Base-by-base conservation (phyloP, 2,329 filamentous ascomycete species). In the Tolypocladium paradoxum region DNA sequence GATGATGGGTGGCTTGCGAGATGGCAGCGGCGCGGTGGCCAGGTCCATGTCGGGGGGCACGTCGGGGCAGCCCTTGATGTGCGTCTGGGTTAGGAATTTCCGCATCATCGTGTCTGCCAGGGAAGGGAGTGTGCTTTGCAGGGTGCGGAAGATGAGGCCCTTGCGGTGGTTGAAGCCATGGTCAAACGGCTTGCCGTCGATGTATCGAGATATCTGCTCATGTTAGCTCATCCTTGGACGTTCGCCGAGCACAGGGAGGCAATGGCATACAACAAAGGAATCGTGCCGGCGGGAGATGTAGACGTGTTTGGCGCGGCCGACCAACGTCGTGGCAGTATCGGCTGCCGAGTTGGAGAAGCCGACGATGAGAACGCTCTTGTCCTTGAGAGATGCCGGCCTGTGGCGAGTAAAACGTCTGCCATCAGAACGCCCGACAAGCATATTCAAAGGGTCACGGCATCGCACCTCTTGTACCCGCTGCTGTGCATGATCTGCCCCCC, bases 261-360 rank as follows among this genome's bases (percentile, higher is more conserved):
- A 5, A 14, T 6, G 6, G 33, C 33, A 34, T 48, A 74, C 64
- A 16, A 74, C 60, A 35, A 70, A 52, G 2, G 62, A 60, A 3
- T 73, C 73, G 2, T 67, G 66, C 0, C 68, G 68, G 40, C 74
- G 73, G 9, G 73, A 71, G 11, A 73, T 57, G 60, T 70, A 76
- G 4, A 74, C 62, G 37, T 72, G 68, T 4, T 64, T 58, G 1
- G 69, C 69, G 8, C 68, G 60, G 0, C 63, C 62, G 0, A 66
- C 59, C 6, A 76, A 61, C 6, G 62, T 61, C 2, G 68, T 54
- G 14, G 62, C 62, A 0, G 62, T 62, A 27, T 67, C 65, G 20
- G 58, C 62, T 1, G 60, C 61, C 1, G 70, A 74, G 47, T 69
- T 71, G 18, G 70, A 69, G 29, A 75, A 58, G 6, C 74, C 74